Base-by-base conservation (phyloP, 2,329 filamentous ascomycete species). In the Zopfia rhizophila region DNA sequence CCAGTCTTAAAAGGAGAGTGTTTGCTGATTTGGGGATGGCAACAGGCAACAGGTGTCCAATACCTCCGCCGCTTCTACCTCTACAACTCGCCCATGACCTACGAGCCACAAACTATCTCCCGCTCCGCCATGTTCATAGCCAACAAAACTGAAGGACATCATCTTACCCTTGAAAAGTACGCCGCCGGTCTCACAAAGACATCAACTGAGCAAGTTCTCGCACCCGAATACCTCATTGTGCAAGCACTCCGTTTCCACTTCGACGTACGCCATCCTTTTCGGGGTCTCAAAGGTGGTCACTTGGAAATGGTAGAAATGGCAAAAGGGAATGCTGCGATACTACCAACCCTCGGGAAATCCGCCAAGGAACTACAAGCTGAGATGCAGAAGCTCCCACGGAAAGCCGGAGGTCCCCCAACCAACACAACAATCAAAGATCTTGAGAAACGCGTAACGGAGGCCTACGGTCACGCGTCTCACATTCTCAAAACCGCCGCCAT, bases 31-130 rank as follows among this genome's bases (percentile, higher is more conserved):
- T 37, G n/a, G 27, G 45, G 28, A 30, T 54, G 22, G n/a, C n/a
- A n/a, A 45, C 38, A 85, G 81, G 86, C 88, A 18, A 96, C 92
- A 5, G 90, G 91, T 3, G 89, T 93, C 51, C 86, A 95, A 65
- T 97, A 95, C 69, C 82, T 99, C 49, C 89, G 90, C 44, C 89
- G 94, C 46, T 97, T 99, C 80, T 99, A 97, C 76, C 82, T 96
- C 25, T 93, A 89, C 65, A 96, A 97, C 74, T 95, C 90, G 28
- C 85, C 92, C 64, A 96, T 97, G 90, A 96, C 92, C 21, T 97
- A 99, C 69, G 90, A 93, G 52, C 93, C 92, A 0, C 89, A 90
- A 52, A 87, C 91, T 53, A 89, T 97, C 57, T 86, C 96, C 68
- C 90, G 92, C 66, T 94, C 91, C 21, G 90, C 89, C 24, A 82